These are phyloP conservation scores for Apiotrichum siamense DNA, from an alignment of 1,284 basidiomycete species.

Conservation along the genomic window DNA sequence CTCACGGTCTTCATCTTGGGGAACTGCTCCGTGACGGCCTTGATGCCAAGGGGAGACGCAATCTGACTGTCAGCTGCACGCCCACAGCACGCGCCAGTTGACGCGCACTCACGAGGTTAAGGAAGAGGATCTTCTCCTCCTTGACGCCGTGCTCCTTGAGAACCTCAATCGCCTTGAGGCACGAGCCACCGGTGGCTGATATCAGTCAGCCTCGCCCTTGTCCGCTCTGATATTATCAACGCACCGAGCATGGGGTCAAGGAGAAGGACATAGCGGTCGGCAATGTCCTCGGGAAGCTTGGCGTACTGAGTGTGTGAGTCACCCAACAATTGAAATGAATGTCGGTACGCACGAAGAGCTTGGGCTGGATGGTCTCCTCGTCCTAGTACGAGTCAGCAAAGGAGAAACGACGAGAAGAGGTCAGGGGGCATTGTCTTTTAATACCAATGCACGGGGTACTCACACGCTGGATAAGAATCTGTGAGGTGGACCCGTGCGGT, in stretches of 20 bases:
- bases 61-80: conserved; percentile 54
- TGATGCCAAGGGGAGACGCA: conserved; percentile 84
- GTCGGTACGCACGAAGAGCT: conserved; percentile 58
- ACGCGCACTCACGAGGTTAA: conserved; percentile 68
- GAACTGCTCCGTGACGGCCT: conserved; percentile 71
- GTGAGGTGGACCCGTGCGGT: conserved; percentile 15
- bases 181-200: conserved; percentile 90
- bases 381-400: conserved; percentile 55
- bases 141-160: conserved; percentile 80
- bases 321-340: neutral
- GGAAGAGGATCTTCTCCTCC: conserved; percentile 81
- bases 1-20: conserved; percentile 76
- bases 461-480: conserved; percentile 90
- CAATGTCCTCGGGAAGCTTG: conserved; percentile 90
- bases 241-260: conserved; percentile 95
- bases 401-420: neutral
- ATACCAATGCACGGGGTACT: conserved; percentile 17
- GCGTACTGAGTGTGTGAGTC: conserved; percentile 46
- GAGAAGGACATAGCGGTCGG: conserved; percentile 81
- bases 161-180: conserved; percentile 95
- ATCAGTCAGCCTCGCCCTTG: conserved; percentile 5
- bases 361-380: conserved; percentile 82
- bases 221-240: conserved; percentile 25
- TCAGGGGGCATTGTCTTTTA: neutral
- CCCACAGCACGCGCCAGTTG: neutral